Conservation (phyloP, 2,329 filamentous ascomycete genomes). For the Monosporascus sp. region DNA sequence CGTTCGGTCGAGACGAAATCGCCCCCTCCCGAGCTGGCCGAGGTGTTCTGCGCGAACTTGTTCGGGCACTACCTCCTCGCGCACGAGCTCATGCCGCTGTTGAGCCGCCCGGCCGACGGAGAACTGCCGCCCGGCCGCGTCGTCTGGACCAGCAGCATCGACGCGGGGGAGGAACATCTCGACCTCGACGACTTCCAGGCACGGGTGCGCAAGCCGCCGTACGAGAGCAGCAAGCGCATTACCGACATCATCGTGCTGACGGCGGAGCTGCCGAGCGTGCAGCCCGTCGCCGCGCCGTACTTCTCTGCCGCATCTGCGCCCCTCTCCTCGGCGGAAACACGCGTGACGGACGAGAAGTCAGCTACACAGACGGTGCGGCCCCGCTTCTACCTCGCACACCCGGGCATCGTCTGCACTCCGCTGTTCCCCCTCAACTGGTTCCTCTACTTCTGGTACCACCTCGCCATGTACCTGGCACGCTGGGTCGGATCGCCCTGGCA, state of each 20-base stretch:
- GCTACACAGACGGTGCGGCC: constrained; percentile 34
- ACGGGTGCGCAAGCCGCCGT: constrained; percentile 56
- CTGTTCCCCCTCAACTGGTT: constrained; percentile 71
- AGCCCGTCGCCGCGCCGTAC: constrained; percentile 52
- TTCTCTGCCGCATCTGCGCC: constrained; percentile 31
- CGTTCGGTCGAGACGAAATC: constrained; percentile 17
- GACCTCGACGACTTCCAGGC: constrained; percentile 71
- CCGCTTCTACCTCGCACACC: constrained; percentile 74
- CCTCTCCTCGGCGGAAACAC: no score
- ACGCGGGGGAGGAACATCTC: constrained; percentile 54
- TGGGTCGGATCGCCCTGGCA: constrained; percentile 88
- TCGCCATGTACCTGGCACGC: constrained; percentile 66
- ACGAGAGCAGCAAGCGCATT: constrained; percentile 83
- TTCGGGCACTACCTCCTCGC: constrained; percentile 92
- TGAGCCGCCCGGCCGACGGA: constrained; percentile 44
- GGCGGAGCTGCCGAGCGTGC: constrained; percentile 58
- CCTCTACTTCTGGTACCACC: constrained; percentile 63
- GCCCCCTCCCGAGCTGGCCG: constrained; percentile 60
- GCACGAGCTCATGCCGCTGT: constrained; percentile 72
- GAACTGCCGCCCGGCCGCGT: constrained; percentile 56
- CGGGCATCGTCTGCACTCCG: constrained; percentile 77
- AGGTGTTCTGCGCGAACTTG: constrained; percentile 85
- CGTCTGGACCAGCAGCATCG: constrained; percentile 83
- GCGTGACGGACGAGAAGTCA: no score
- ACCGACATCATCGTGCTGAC: constrained; percentile 81